phyloP scores from a whole-genome alignment of 129 eudicot genomes.

The Logfia minima region DNA sequence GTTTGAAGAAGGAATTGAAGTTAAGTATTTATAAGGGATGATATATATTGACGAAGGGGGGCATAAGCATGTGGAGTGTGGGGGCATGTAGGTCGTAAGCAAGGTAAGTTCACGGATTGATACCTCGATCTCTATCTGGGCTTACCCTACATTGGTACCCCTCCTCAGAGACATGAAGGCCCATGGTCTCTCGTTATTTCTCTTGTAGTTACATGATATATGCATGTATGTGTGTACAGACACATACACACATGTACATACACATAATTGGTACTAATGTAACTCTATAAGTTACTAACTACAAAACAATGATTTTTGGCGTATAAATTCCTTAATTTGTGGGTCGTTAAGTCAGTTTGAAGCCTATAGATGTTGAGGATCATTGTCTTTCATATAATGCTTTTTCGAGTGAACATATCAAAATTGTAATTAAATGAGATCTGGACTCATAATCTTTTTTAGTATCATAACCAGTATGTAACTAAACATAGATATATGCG shows the following conservation, averaged over 20 bases:
- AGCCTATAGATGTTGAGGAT: too few species aligned
- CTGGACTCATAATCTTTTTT: too few species aligned
- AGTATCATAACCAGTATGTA: too few species aligned
- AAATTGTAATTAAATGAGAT: too few species aligned
- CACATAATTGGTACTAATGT: too few species aligned
- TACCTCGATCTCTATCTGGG: conserved; percentile 19
- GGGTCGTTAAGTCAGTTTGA: too few species aligned
- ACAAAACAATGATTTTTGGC: too few species aligned
- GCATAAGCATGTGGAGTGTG: conserved; percentile 57
- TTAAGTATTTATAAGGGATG: conserved; percentile 37
- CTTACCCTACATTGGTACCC: conserved; percentile 41
- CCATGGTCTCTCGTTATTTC: conserved; percentile 13
- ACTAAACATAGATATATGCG: too few species aligned
- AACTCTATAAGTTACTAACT: too few species aligned
- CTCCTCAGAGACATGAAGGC: conserved; percentile 39
- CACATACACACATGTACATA: not conserved
- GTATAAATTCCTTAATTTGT: too few species aligned
- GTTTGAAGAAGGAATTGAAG: conserved; percentile 4
- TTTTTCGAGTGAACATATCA: too few species aligned
- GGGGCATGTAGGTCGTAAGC: conserved; percentile 38
- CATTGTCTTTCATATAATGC: too few species aligned
- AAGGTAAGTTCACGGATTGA: conserved; percentile 31
- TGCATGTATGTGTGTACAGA: not conserved
- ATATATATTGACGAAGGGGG: conserved; percentile 2
- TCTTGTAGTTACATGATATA: not conserved